These are phyloP conservation scores for Aspergillus cejpii DNA, from an alignment of 2,329 filamentous ascomycete genomes.

Conservation along the genomic window DNA sequence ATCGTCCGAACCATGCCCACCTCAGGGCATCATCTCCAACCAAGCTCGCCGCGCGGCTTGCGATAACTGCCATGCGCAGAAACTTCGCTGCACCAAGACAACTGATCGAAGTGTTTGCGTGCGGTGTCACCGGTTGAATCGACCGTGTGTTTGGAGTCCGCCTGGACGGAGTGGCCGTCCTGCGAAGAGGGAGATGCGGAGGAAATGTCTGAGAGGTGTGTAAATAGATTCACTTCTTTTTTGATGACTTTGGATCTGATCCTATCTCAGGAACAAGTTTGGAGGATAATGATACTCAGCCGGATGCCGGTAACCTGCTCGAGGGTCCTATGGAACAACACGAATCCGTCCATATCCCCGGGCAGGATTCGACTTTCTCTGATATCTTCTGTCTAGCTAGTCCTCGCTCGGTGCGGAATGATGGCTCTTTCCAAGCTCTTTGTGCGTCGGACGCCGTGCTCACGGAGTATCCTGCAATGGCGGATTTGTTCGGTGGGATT, in stretches of 20 bases:
- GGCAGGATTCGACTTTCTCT: neutral
- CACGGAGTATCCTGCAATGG: too few species aligned
- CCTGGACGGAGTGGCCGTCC: neutral
- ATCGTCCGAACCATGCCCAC: neutral
- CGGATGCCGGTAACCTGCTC: too few species aligned
- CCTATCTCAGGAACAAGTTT: too few species aligned
- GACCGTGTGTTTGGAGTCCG: neutral
- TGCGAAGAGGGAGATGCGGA: neutral
- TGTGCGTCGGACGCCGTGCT: too few species aligned
- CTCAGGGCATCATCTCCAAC: neutral
- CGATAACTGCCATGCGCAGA: neutral
- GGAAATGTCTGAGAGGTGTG: neutral
- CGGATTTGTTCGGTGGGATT: too few species aligned
- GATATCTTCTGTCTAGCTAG: neutral
- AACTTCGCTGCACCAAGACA: neutral
- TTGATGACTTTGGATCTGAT: too few species aligned
- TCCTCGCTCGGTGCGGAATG: neutral
- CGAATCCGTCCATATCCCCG: too few species aligned
- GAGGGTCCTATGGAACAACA: too few species aligned
- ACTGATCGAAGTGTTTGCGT: neutral
- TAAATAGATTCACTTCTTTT: too few species aligned
- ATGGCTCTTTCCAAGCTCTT: neutral
- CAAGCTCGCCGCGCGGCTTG: neutral
- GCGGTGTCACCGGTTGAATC: neutral
- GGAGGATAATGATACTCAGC: too few species aligned